Conservation (phyloP, 352 stramenopile genomes). For the Phytophthora podocarpi region DNA sequence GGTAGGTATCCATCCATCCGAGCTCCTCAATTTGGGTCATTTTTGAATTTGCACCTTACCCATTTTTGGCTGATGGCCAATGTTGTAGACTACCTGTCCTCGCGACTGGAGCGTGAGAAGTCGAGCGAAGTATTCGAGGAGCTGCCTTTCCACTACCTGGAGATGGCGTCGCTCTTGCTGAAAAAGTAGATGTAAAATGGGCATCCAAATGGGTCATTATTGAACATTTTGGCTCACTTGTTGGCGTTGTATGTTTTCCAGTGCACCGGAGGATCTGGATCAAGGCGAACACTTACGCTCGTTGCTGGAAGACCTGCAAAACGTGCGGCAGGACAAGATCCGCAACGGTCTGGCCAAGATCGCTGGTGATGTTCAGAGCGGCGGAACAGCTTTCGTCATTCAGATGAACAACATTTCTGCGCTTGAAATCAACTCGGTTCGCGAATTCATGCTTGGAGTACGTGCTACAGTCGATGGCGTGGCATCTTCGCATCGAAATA, state of each 20-base stretch:
- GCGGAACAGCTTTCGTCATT: conserved; percentile 76
- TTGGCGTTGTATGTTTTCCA: conserved; percentile 21
- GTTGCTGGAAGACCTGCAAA: conserved; percentile 87
- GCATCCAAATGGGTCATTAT: not conserved
- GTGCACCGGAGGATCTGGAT: conserved; percentile 83
- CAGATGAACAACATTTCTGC: conserved; percentile 90
- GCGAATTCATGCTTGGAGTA: conserved; percentile 88
- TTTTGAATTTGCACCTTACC: conserved; percentile 7
- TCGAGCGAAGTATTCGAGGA: conserved; percentile 76
- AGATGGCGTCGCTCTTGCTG: conserved; percentile 83
- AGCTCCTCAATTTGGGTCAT: conserved; percentile 14
- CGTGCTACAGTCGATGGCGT: conserved; percentile 2
- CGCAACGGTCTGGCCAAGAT: conserved; percentile 88
- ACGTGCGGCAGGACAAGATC: conserved; percentile 91
- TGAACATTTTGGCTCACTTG: conserved; percentile 5
- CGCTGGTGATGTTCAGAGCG: conserved; percentile 72
- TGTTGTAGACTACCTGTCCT: conserved; percentile 59
- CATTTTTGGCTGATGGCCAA: conserved; percentile 5
- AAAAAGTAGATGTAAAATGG: conserved; percentile 62
- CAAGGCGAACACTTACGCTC: conserved; percentile 83
- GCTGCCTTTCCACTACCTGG: conserved; percentile 89
- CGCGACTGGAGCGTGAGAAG: conserved; percentile 72
- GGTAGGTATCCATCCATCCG: conserved; percentile 32
- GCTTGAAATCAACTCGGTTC: conserved; percentile 88
- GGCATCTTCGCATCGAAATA: not conserved